Evolutionary conservation across 1,139 yeast species (phyloP).

Genomic region (Taphrina populina): DNA sequence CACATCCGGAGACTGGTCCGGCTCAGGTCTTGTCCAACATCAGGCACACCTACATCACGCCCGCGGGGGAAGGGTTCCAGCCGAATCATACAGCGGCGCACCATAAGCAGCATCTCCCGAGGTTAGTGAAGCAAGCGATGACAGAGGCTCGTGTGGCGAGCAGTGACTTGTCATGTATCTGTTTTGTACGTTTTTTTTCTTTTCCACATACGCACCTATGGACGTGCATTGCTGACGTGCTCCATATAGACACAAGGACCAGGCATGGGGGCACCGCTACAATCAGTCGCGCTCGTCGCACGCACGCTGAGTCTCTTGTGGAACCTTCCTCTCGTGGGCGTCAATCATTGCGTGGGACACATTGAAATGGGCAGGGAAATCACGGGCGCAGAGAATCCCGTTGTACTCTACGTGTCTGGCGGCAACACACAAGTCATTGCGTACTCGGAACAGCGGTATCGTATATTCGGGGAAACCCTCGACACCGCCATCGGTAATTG

Average conservation of each 20-base stretch:
- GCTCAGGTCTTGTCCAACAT: conserved; percentile 81
- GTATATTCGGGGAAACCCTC: conserved; percentile 94
- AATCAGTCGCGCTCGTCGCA: conserved; percentile 89
- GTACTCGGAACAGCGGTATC: conserved; percentile 77
- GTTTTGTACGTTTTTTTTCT: conserved; percentile 60
- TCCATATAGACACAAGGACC: conserved; percentile 89
- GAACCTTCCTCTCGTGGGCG: conserved; percentile 85
- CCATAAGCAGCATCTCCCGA: conserved; percentile 91
- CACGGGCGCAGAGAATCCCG: conserved; percentile 93
- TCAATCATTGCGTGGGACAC: conserved; percentile 95
- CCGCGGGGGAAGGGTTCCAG: conserved; percentile 96
- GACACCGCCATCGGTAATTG: conserved; percentile 98
- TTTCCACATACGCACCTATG: too few species aligned
- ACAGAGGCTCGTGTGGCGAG: conserved; percentile 57
- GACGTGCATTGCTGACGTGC: too few species aligned
- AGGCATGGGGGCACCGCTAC: conserved; percentile 99
- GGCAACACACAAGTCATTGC: conserved; percentile 99
- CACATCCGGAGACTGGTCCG: conserved; percentile 58
- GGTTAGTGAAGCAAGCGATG: conserved; percentile 68
- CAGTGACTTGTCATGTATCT: conserved; percentile 76
- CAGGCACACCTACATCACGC: conserved; percentile 90
- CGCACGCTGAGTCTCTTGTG: conserved; percentile 78
- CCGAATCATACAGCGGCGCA: conserved; percentile 97
- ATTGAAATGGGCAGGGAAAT: conserved; percentile 99
- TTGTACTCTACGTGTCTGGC: conserved; percentile 93